These are phyloP conservation scores for Colletotrichum camelliae DNA, from an alignment of 2,329 filamentous ascomycete species.

Conservation along the genomic window DNA sequence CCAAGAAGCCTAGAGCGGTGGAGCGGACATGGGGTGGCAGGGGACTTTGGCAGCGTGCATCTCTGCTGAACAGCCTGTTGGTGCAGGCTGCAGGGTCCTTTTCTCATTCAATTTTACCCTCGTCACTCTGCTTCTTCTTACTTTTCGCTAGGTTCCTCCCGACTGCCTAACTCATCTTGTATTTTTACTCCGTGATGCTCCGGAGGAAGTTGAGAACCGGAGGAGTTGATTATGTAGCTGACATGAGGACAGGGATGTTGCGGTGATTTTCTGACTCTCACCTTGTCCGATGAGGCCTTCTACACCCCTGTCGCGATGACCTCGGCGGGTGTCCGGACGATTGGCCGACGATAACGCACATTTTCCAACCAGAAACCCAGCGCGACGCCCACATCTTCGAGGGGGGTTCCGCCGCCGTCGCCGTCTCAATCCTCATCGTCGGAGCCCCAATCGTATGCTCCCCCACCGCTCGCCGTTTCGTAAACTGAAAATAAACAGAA, in stretches of 20 bases:
- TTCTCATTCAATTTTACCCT: not conserved
- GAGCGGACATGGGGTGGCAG: not conserved
- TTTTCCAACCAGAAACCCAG: not conserved
- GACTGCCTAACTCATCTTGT: not conserved
- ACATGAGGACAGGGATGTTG: not conserved
- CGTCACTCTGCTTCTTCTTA: not conserved
- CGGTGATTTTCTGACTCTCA: not conserved
- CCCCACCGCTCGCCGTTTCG: not conserved
- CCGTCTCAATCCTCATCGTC: not conserved
- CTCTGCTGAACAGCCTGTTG: not conserved
- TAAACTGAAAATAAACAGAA: not conserved
- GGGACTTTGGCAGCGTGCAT: not conserved
- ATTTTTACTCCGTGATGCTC: not conserved
- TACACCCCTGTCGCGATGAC: constrained; percentile 2
- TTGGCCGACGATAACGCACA: constrained; percentile 14
- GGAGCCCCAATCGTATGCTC: not conserved
- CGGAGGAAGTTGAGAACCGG: not conserved
- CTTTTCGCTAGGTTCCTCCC: not conserved
- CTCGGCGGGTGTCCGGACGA: constrained; percentile 4
- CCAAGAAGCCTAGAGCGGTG: constrained; percentile 2
- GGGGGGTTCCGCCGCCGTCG: not conserved
- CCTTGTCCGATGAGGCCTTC: not conserved
- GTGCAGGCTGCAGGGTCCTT: not conserved
- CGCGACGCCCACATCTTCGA: not conserved
- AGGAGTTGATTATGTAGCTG: not conserved